Conservation (phyloP, 2,329 filamentous ascomycete genomes). For the Diplodia mutila region DNA sequence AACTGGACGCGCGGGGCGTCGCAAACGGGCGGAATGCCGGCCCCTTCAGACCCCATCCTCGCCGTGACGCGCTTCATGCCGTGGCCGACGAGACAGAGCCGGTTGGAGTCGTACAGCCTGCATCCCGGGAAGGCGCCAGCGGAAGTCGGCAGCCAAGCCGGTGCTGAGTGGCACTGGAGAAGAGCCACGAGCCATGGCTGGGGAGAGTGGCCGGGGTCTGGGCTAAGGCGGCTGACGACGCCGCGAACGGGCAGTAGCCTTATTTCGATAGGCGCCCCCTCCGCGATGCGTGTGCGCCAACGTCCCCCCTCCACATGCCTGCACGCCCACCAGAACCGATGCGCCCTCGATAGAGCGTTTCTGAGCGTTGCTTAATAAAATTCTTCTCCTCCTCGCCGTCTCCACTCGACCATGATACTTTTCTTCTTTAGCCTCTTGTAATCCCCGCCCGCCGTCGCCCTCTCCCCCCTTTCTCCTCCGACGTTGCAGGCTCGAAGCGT, state of each 20-base stretch:
- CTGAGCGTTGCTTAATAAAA: conserved; percentile 1
- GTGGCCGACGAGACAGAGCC: no score
- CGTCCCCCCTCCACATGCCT: conserved; percentile 6
- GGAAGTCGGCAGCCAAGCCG: not conserved
- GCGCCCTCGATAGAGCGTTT: not conserved
- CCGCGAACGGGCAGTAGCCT: conserved; percentile 3
- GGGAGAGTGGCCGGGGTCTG: not conserved
- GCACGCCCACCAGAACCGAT: not conserved
- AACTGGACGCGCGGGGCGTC: not conserved
- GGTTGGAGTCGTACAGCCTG: no score
- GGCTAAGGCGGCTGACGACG: conserved; percentile 11
- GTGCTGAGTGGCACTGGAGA: not conserved
- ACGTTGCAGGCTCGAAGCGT: not conserved
- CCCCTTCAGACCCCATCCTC: not conserved
- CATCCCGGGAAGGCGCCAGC: not conserved
- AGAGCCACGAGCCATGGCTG: not conserved
- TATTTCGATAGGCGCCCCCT: conserved; percentile 21
- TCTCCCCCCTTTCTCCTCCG: not conserved
- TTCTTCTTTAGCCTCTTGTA: not conserved
- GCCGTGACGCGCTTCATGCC: not conserved
- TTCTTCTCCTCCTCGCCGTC: not conserved
- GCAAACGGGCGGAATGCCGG: not conserved
- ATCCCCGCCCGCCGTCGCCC: not conserved
- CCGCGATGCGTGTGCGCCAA: conserved; percentile 9
- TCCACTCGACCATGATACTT: not conserved